phyloP scores from a whole-genome alignment of 306 rosid species.

The Quillaja saponaria region DNA sequence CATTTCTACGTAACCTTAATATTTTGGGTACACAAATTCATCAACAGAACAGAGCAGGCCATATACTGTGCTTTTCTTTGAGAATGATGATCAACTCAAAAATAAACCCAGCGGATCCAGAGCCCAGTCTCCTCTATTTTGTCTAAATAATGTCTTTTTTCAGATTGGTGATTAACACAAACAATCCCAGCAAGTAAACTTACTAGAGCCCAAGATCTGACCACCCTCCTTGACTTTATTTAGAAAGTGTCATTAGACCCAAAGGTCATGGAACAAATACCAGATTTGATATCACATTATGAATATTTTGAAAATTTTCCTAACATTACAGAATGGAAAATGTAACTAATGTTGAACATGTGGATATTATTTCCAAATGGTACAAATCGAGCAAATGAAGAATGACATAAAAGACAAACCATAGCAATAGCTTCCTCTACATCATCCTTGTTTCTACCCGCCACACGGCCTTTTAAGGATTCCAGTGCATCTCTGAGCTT shows the following conservation, averaged over 20 bases:
- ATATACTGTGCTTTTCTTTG: not conserved
- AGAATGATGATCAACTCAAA: too few relatives aligned
- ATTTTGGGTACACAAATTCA: not conserved
- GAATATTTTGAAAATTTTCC: not conserved
- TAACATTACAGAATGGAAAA: too few relatives aligned
- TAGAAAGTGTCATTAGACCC: not conserved
- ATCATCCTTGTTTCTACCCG: conserved; percentile 85
- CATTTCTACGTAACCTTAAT: not conserved
- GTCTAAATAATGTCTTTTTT: not conserved
- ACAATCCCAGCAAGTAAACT: not conserved
- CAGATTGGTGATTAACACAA: not conserved
- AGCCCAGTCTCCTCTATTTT: too few relatives aligned
- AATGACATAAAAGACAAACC: conserved; percentile 49
- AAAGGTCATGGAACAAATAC: conserved; percentile 3
- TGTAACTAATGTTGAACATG: not conserved
- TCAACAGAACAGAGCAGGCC: not conserved
- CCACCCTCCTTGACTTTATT: not conserved
- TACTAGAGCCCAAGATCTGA: not conserved
- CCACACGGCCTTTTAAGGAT: conserved; percentile 77
- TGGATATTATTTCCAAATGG: conserved; percentile 1
- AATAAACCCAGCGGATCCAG: too few relatives aligned
- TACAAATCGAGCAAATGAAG: conserved; percentile 18
- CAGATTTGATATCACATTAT: not conserved
- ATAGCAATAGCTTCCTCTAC: conserved; percentile 81
- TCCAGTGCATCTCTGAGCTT: conserved; percentile 94